Evolutionary conservation across 768 basidiomycete species (phyloP).

Genomic region (Rhizopogon vesiculosus): DNA sequence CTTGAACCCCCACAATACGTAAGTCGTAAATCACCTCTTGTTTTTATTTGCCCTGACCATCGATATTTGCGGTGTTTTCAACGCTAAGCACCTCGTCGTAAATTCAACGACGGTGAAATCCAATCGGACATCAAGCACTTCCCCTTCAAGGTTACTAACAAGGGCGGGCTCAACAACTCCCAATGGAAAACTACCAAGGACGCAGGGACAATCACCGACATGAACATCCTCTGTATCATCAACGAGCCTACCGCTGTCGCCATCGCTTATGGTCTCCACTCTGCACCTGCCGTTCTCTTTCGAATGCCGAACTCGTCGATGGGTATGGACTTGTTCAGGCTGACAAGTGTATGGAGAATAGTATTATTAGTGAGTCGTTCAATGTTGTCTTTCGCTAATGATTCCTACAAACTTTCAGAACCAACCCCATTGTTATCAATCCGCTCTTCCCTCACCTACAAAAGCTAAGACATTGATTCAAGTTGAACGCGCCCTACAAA

Average conservation of each 20-base stretch:
- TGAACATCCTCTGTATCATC: slow-evolving; percentile 97
- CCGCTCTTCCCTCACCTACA: too few relatives aligned
- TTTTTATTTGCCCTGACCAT: background rate
- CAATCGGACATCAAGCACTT: slow-evolving; percentile 93
- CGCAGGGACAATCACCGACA: slow-evolving; percentile 88
- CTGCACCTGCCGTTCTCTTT: too few relatives aligned
- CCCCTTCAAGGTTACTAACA: slow-evolving; percentile 89
- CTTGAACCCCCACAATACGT: slow-evolving; percentile 96
- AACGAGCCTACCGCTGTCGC: slow-evolving; percentile 99
- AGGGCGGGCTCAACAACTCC: slow-evolving; percentile 92
- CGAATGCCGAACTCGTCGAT: too few relatives aligned
- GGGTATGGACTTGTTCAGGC: too few relatives aligned
- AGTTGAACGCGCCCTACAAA: too few relatives aligned
- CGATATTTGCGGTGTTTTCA: too few relatives aligned
- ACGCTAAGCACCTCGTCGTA: slow-evolving; percentile 64
- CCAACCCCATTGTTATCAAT: too few relatives aligned
- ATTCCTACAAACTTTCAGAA: too few relatives aligned
- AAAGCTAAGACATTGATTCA: too few relatives aligned
- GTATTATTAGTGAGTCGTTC: too few relatives aligned
- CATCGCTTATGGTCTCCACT: slow-evolving; percentile 96
- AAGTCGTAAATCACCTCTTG: slow-evolving; percentile 14
- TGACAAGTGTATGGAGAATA: too few relatives aligned
- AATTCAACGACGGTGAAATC: slow-evolving; percentile 31
- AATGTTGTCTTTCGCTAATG: too few relatives aligned
- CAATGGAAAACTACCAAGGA: slow-evolving; percentile 99